A percentile compares a stretch with the other conserved stretches of the same genome.
These are phyloP conservation scores for Ceratobasidium sp. DNA, from an alignment of 1,284 basidiomycete genomes.

Conservation along the genomic window DNA sequence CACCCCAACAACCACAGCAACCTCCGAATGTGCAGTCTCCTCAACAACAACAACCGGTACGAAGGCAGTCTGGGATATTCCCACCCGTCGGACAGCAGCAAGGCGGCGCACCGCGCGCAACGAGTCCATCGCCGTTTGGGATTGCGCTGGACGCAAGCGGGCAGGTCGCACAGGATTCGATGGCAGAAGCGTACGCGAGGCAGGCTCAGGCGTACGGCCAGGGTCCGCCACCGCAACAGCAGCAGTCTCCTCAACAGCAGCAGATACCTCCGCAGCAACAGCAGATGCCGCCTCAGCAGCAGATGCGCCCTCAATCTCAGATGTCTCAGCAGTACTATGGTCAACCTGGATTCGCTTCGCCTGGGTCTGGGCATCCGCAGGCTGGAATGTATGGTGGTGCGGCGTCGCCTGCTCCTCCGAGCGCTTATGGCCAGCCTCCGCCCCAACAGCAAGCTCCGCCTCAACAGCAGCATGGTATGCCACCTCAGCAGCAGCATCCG, in stretches of 20 bases:
- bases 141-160: constrained; percentile 84
- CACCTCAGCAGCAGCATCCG: constrained; percentile 31
- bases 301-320: constrained; percentile 36
- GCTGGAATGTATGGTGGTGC: constrained; percentile 41
- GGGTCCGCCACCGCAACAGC: constrained; percentile 50
- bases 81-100: constrained; percentile 48
- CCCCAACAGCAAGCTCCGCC: constrained; percentile 57
- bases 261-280: constrained; percentile 51
- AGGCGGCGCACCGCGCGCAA: constrained; percentile 54
- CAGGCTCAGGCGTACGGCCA: constrained; percentile 49
- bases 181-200: constrained; percentile 69
- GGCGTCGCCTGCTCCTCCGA: constrained; percentile 46
- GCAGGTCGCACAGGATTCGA: constrained; percentile 81
- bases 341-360: constrained; percentile 37
- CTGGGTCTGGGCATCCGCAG: constrained; percentile 51
- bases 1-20: constrained; percentile 50
- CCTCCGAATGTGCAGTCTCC: constrained; percentile 55
- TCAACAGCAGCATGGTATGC: constrained; percentile 24
- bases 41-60: constrained; percentile 55
- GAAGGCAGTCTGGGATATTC: constrained; percentile 48
- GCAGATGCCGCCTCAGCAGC: constrained; percentile 53
- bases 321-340: constrained; percentile 32
- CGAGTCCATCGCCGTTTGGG: constrained; percentile 67
- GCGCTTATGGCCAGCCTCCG: constrained; percentile 50
- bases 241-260: constrained; percentile 50